Conservation (phyloP, 176 grass and related monocot genomes). For the Carex pumila region DNA sequence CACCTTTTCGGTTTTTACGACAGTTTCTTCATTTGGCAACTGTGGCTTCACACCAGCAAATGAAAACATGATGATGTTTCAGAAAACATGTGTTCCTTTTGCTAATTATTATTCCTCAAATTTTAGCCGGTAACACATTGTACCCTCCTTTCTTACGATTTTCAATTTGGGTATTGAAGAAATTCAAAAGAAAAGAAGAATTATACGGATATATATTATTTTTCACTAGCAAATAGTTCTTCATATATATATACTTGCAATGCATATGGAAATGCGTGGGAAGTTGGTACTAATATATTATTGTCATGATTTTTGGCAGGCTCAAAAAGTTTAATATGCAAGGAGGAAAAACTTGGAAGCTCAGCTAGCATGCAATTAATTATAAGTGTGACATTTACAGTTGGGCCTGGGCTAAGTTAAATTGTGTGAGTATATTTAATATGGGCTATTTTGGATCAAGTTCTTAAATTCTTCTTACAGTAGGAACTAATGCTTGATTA, state of each 20-base stretch:
- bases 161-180: conserved; percentile 43
- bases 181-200: conserved; percentile 42
- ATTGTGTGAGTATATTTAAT: too few species aligned
- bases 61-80: conserved; percentile 72
- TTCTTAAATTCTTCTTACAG: too few species aligned
- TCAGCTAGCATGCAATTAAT: conserved; percentile 31
- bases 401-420: too few species aligned
- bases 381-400: not conserved
- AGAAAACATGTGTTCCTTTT: conserved; percentile 43
- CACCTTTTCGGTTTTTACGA: conserved; percentile 60
- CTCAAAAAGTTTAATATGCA: conserved; percentile 56
- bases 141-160: conserved; percentile 59
- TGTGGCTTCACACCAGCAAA: conserved; percentile 80
- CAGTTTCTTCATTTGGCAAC: conserved; percentile 59
- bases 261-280: too few species aligned
- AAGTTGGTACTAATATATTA: conserved; percentile 59
- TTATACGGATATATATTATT: conserved; percentile 39
- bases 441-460: too few species aligned
- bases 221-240: not conserved
- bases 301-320: conserved; percentile 79
- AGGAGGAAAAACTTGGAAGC: conserved; percentile 57
- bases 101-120: conserved; percentile 56
- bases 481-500: too few species aligned
- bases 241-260: not conserved
- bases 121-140: conserved; percentile 51